Evolutionary conservation across 2,329 filamentous ascomycete species (phyloP).

Genomic region (Sporothrix brasiliensis): DNA sequence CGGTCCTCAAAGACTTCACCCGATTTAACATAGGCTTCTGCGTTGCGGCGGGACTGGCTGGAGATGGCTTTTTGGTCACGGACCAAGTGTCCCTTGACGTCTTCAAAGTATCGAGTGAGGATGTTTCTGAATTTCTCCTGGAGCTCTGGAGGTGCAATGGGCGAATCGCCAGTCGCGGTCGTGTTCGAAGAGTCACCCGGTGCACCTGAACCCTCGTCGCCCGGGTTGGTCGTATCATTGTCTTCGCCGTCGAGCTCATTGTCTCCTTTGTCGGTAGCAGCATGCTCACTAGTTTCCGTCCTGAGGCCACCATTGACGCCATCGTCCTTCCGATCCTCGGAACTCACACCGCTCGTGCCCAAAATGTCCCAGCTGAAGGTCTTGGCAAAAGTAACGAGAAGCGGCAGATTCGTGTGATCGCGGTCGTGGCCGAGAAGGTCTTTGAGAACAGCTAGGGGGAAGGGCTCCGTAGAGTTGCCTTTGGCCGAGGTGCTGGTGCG

Average conservation of each 20-base stretch:
- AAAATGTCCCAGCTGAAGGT: slow-evolving; percentile 95
- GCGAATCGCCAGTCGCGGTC: slow-evolving; percentile 60
- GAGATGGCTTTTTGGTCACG: slow-evolving; percentile 90
- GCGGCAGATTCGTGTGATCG: slow-evolving; percentile 85
- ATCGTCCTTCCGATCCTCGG: slow-evolving; percentile 81
- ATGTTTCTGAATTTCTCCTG: slow-evolving; percentile 86
- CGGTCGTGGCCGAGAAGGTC: slow-evolving; percentile 92
- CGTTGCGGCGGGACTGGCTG: slow-evolving; percentile 88
- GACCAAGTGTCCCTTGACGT: slow-evolving; percentile 83
- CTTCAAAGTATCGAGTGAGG: slow-evolving; percentile 84
- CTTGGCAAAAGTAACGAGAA: slow-evolving; percentile 95
- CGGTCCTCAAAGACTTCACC: slow-evolving; percentile 98
- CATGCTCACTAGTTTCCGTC: slow-evolving; percentile 29
- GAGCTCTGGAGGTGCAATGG: slow-evolving; percentile 74
- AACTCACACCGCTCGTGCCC: slow-evolving; percentile 70
- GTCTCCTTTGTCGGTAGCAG: slow-evolving; percentile 26
- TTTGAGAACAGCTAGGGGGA: slow-evolving; percentile 96
- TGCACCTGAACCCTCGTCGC: background rate
- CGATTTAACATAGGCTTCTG: slow-evolving; percentile 97
- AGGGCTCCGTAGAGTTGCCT: slow-evolving; percentile 77
- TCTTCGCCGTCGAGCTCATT: background rate
- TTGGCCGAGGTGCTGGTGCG: slow-evolving; percentile 59
- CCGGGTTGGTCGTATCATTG: background rate
- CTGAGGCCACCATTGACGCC: slow-evolving; percentile 63
- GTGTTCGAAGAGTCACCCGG: slow-evolving; percentile 32